Evolutionary conservation across 2,329 filamentous ascomycete genomes (phyloP).

Genomic region (Stachybotrys elegans): DNA sequence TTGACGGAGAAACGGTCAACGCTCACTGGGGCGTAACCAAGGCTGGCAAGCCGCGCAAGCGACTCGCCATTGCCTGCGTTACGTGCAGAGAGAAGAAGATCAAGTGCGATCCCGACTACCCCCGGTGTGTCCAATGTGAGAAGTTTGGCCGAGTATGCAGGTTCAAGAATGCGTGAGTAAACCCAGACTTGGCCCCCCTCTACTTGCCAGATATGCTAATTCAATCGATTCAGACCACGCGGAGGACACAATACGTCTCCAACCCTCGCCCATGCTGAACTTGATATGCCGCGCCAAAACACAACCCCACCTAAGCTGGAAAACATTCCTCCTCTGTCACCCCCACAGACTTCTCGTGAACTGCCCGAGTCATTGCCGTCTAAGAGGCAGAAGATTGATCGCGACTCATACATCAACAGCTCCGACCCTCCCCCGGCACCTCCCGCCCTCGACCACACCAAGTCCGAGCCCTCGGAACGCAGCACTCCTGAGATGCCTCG

Average conservation of each 20-base stretch:
- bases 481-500: slow-evolving; percentile 34
- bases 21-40: slow-evolving; percentile 93
- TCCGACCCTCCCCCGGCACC: slow-evolving; percentile 24
- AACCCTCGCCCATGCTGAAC: slow-evolving; percentile 45
- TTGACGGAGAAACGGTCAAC: slow-evolving; percentile 83
- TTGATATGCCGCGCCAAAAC: no score
- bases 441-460: slow-evolving; percentile 29
- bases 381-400: slow-evolving; percentile 46
- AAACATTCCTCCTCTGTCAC: no score
- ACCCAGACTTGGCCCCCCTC: no score
- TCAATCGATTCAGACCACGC: slow-evolving; percentile 48
- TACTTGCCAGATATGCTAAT: no score
- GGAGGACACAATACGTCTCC: slow-evolving; percentile 55
- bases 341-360: no score
- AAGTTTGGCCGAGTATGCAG: slow-evolving; percentile 84
- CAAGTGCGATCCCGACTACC: slow-evolving; percentile 86
- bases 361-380: slow-evolving; percentile 31
- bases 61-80: slow-evolving; percentile 85
- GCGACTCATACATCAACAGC: slow-evolving; percentile 37
- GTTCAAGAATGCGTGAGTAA: slow-evolving; percentile 79
- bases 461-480: slow-evolving; percentile 16
- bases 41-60: slow-evolving; percentile 86
- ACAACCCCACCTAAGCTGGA: no score
- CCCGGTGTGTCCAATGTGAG: slow-evolving; percentile 85
- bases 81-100: slow-evolving; percentile 97